phyloP scores from a whole-genome alignment of 331 rosid species.

The Phaseolus coccineus region DNA sequence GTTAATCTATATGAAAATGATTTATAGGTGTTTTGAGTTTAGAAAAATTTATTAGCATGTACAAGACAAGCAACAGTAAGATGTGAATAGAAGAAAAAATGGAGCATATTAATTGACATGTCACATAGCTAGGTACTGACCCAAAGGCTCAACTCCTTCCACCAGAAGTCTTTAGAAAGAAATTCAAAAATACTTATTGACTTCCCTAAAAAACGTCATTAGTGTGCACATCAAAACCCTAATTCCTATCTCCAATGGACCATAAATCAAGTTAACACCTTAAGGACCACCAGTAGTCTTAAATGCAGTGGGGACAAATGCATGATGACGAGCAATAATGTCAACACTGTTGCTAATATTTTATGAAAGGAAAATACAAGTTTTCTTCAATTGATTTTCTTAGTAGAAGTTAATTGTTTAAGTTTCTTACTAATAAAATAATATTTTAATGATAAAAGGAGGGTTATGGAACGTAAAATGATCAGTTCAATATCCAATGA shows the following conservation, averaged over 20 bases:
- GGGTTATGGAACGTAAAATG: too few relatives aligned
- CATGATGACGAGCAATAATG: background rate
- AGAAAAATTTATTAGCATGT: background rate
- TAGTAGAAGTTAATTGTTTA: too few relatives aligned
- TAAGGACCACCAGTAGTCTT: background rate
- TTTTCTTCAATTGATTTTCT: too few relatives aligned
- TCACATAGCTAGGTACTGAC: background rate
- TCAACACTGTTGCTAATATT: background rate
- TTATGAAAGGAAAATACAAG: too few relatives aligned
- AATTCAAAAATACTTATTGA: background rate
- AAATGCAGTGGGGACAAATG: background rate
- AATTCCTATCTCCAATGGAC: background rate
- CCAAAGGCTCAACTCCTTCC: background rate
- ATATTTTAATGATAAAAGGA: too few relatives aligned
- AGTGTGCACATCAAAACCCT: background rate
- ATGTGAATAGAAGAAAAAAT: background rate
- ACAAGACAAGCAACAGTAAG: background rate
- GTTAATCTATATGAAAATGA: background rate
- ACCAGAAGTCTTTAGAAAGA: background rate
- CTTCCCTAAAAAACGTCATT: background rate
- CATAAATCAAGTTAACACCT: background rate
- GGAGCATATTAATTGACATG: background rate
- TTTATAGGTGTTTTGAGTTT: background rate
- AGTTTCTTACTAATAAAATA: too few relatives aligned
- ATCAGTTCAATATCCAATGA: too few relatives aligned